phyloP scores from a whole-genome alignment of 2,329 filamentous ascomycete genomes.

The Huntiella decipiens region DNA sequence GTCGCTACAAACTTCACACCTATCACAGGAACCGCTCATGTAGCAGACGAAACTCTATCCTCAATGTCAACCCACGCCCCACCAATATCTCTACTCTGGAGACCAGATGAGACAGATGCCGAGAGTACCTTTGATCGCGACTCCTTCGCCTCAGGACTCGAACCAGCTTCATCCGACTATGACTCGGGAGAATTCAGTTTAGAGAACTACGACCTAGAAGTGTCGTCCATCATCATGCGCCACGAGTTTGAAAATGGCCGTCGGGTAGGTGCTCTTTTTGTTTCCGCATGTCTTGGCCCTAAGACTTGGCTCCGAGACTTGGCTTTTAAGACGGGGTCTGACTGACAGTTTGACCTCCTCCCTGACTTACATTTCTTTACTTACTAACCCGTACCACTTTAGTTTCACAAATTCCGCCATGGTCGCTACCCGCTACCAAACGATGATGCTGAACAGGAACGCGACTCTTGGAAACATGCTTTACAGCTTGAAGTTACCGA shows the following conservation, averaged over 20 bases:
- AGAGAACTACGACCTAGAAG: slow-evolving; percentile 16
- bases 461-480: slow-evolving; percentile 27
- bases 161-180: slow-evolving; percentile 7
- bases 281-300: background rate
- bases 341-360: background rate
- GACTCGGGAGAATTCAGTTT: slow-evolving; percentile 14
- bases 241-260: slow-evolving; percentile 12
- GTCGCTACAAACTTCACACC: too few species aligned
- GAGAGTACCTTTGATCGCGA: slow-evolving; percentile 1
- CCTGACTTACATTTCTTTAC: background rate
- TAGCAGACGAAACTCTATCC: background rate
- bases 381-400: background rate
- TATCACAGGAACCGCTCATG: too few species aligned
- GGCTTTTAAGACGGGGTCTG: too few species aligned
- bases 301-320: too few species aligned
- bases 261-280: slow-evolving; percentile 7
- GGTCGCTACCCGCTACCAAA: slow-evolving; percentile 29
- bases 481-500: slow-evolving; percentile 26
- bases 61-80: slow-evolving; percentile 1
- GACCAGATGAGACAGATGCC: too few species aligned
- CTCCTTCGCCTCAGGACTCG: slow-evolving; percentile 2
- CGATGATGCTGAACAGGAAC: slow-evolving; percentile 25
- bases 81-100: too few species aligned
- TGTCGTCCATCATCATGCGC: slow-evolving; percentile 9
- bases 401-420: slow-evolving; percentile 25